Evolutionary conservation across 2,329 filamentous ascomycete genomes (phyloP).

Genomic region (Cladophialophora chaetospira): DNA sequence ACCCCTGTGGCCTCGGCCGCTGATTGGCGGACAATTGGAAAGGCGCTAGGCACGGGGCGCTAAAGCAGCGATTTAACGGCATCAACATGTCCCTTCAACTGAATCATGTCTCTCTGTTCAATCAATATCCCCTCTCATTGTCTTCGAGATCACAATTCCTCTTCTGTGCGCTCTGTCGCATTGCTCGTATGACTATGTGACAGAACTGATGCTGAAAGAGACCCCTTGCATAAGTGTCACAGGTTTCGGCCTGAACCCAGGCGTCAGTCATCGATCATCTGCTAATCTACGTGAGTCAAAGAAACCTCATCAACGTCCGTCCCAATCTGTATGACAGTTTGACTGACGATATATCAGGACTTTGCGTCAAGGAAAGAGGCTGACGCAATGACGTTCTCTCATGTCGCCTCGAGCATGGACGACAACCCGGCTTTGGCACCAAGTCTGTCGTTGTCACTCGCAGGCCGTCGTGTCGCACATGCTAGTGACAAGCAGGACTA

Average conservation of each 20-base stretch:
- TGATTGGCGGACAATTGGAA: neutral
- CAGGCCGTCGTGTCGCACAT: neutral
- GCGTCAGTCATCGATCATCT: neutral
- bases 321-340: no score
- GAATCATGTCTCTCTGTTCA: neutral
- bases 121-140: neutral
- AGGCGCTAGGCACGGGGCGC: conserved; percentile 3
- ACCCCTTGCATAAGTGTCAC: neutral
- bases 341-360: no score
- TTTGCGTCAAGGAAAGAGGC: neutral
- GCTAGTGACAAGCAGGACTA: conserved; percentile 4
- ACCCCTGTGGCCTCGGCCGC: no score
- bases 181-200: neutral
- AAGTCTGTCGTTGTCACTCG: neutral
- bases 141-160: neutral
- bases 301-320: no score
- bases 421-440: neutral
- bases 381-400: neutral
- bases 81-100: neutral
- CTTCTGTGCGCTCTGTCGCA: neutral
- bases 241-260: neutral
- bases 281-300: neutral
- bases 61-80: conserved; percentile 1
- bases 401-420: neutral
- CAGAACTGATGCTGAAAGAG: neutral